Conservation (phyloP, 1,284 basidiomycete genomes). For the Ceratobasidium sp. region DNA sequence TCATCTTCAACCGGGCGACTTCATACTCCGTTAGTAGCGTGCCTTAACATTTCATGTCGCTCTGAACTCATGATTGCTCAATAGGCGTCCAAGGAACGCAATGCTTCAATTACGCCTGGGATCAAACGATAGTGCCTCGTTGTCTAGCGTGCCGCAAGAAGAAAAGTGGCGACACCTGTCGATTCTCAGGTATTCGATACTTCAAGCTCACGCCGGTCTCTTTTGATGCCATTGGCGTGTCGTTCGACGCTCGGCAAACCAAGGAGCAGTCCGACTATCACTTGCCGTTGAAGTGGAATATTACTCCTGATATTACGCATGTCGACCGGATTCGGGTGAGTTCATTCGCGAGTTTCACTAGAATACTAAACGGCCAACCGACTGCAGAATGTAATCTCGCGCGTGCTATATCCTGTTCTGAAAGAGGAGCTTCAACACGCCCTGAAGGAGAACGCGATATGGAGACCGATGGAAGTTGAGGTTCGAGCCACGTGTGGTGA, state of each 20-base stretch:
- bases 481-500: constrained; percentile 86
- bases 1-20: constrained; percentile 23
- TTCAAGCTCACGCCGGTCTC: constrained; percentile 4
- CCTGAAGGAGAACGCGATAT: constrained; percentile 70
- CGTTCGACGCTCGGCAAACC: constrained; percentile 18
- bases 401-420: constrained; percentile 75
- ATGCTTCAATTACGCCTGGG: constrained; percentile 28
- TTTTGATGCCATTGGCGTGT: constrained; percentile 4
- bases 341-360: not conserved
- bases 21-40: constrained; percentile 17
- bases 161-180: constrained; percentile 36
- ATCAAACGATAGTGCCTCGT: constrained; percentile 20
- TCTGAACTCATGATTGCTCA: not conserved
- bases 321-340: constrained; percentile 31
- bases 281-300: constrained; percentile 23
- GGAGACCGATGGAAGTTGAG: constrained; percentile 78
- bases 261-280: constrained; percentile 10
- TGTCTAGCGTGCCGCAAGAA: constrained; percentile 33
- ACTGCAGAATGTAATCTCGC: constrained; percentile 72
- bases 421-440: constrained; percentile 78
- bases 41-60: not conserved
- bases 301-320: constrained; percentile 18
- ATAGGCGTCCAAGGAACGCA: constrained; percentile 14
- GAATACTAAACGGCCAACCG: not conserved
- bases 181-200: constrained; percentile 26